Evolutionary conservation across 192 early-diverging fungal genomes (phyloP), one percentile per base, ranked within the genome.

Genomic region (Dimargaris xerosporica): DNA sequence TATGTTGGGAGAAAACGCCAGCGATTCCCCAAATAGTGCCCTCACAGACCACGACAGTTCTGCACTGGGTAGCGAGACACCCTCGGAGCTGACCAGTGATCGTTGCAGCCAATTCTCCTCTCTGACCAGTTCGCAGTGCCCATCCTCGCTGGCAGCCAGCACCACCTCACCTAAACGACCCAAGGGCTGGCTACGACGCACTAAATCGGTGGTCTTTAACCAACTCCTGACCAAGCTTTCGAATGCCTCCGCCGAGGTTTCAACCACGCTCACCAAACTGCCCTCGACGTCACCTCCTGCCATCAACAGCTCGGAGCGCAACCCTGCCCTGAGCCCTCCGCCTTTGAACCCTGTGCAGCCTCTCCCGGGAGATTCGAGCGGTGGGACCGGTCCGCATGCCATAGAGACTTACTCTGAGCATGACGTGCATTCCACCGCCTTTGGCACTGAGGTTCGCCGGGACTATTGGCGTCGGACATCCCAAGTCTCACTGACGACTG

Each of bases 141-240:
- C 34, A 5, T 39, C 34, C 2, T 39, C 34, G 7, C 34, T 39
- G 2, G 34, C 34, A 39, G 7, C 34, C 34, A 39, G 47, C 21
- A 3, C 16, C 21, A 48, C 11, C 47, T 3, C 47, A 48, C 31
- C 54, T 6, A 28, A 56, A 56, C 34, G 42, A n/a, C 30, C 58
- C 39, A 41, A n/a, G 39, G 31, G 58, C 43, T 60, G 58, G 58
- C 43, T 60, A 43, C 58, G 58, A n/a, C 34, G 42, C 21, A 60
- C 58, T 41, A 41, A 43, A 44, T 60, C 58, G n/a, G 58, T 60
- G 15, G 39, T 60, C n/a, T 15, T 60, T 1, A n/a, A 34, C 28
- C 16, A 34, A 9, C 34, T 56, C 29, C 28, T n/a, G 54, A 9
- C 50, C 50, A 52, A 52, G 19, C 21, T 26, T 10, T 52, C 50